Percentiles rank a stretch among this genome's conserved stretches.
These are phyloP conservation scores for Populus hybrid DNA, from an alignment of 441 rosid genomes.

Conservation along the genomic window DNA sequence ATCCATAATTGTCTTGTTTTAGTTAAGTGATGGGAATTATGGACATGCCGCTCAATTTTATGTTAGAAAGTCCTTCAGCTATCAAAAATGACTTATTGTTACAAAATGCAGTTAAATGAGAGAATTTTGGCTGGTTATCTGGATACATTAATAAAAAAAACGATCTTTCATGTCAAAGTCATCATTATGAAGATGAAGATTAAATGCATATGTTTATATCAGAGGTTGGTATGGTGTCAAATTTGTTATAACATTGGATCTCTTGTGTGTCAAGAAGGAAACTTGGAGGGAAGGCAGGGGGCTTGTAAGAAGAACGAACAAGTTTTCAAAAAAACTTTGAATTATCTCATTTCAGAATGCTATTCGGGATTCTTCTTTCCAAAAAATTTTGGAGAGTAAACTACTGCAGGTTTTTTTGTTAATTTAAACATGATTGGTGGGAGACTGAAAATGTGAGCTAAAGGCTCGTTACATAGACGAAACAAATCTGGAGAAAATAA, in stretches of 20 bases:
- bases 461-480: too few species aligned
- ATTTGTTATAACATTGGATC: neutral
- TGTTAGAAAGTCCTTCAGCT: neutral
- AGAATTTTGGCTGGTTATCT: neutral
- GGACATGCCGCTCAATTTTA: neutral
- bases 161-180: neutral
- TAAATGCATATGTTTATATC: neutral
- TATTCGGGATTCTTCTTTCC: neutral
- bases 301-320: neutral
- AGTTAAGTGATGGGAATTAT: neutral
- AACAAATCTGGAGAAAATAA: neutral
- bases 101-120: neutral
- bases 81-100: neutral
- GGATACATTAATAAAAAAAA: neutral
- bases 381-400: neutral
- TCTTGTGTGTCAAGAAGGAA: neutral
- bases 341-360: neutral
- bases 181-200: neutral
- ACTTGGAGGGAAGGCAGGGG: neutral
- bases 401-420: neutral
- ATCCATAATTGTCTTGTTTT: neutral
- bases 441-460: neutral
- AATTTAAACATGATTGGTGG: neutral
- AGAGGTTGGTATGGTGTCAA: neutral
- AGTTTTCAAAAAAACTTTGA: neutral